These are phyloP conservation scores for Dendrobium nobile DNA, from an alignment of 106 monocot species.

Conservation along the genomic window DNA sequence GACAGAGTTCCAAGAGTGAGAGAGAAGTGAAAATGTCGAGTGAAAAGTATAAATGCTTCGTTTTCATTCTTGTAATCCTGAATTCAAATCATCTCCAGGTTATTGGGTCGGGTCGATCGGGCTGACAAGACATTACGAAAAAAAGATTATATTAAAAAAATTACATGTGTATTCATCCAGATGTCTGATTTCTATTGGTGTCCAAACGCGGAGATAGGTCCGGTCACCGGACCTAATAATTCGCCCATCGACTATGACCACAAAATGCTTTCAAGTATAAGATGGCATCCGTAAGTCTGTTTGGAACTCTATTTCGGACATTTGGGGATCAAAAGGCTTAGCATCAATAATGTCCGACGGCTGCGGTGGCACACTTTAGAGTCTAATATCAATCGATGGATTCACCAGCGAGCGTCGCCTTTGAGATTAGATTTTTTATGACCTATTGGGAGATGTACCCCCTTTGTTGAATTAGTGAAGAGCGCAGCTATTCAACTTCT, in stretches of 20 bases:
- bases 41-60: too few relatives aligned
- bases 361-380: constrained; percentile 55
- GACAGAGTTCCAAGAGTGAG: too few relatives aligned
- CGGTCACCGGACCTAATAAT: too few relatives aligned
- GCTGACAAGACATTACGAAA: too few relatives aligned
- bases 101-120: too few relatives aligned
- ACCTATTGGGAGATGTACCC: constrained; percentile 15
- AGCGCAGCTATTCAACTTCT: constrained; percentile 48
- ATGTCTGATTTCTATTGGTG: too few relatives aligned
- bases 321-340: constrained; percentile 76
- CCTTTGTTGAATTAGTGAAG: constrained; percentile 52
- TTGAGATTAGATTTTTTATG: constrained; percentile 34
- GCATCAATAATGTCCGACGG: constrained; percentile 59
- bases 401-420: constrained; percentile 58
- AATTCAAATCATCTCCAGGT: too few relatives aligned
- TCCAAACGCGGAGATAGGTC: too few relatives aligned
- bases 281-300: constrained; percentile 15
- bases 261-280: constrained; percentile 70
- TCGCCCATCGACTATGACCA: constrained; percentile 37
- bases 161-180: too few relatives aligned
- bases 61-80: too few relatives aligned
- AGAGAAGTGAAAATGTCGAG: too few relatives aligned
- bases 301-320: constrained; percentile 23
- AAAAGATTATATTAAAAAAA: too few relatives aligned
- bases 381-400: constrained; percentile 72